A percentile compares a stretch with the other conserved stretches of the same genome.
Conservation (phyloP, 169 alveolate species). For the Plasmodium inui region DNA sequence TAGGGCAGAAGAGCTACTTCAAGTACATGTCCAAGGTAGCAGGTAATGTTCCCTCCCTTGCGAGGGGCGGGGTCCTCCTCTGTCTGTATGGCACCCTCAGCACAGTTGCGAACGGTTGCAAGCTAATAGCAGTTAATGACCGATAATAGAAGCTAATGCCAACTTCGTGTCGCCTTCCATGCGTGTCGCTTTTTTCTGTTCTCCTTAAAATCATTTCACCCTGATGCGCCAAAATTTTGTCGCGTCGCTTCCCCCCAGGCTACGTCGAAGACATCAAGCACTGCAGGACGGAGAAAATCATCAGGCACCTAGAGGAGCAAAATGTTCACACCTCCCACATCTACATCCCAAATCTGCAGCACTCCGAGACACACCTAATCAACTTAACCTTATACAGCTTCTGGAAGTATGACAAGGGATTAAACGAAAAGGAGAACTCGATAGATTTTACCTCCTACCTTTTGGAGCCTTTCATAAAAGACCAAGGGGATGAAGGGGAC, state of each 20-base stretch:
- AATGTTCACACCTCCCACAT: constrained; percentile 64
- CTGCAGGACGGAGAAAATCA: constrained; percentile 72
- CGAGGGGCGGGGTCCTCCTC: background rate
- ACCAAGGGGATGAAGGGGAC: constrained; percentile 17
- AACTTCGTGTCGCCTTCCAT: background rate
- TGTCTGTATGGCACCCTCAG: background rate
- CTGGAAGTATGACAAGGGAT: constrained; percentile 65
- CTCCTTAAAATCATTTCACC: background rate
- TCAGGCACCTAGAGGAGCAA: constrained; percentile 41
- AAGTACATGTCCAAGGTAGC: constrained; percentile 73
- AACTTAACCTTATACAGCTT: constrained; percentile 70
- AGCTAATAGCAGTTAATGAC: background rate
- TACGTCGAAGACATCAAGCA: constrained; percentile 75
- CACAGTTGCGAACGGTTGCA: background rate
- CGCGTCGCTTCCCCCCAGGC: constrained; percentile 13
- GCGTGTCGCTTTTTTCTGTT: background rate
- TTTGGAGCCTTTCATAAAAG: constrained; percentile 72
- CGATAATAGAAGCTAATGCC: background rate
- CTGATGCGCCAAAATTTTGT: background rate
- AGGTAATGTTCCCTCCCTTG: constrained; percentile 1
- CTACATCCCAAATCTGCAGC: constrained; percentile 50
- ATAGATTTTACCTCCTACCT: constrained; percentile 71
- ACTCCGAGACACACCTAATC: constrained; percentile 61
- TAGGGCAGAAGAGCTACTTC: constrained; percentile 71
- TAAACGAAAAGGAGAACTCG: constrained; percentile 22